Base-by-base conservation (phyloP, 495 filamentous ascomycete species). In the Daldinia bambusicola region DNA sequence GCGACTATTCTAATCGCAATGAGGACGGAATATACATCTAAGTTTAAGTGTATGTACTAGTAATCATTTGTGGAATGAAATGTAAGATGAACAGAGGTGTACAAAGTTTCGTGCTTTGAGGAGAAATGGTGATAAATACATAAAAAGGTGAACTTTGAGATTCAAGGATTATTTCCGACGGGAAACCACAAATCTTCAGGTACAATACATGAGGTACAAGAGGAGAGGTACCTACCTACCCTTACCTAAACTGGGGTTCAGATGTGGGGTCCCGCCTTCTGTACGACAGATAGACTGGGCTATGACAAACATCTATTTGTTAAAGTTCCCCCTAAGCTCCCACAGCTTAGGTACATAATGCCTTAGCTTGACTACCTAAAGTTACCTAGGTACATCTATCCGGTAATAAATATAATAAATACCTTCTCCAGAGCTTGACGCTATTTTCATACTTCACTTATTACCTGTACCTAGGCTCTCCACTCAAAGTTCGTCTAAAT, bases 181-280 rank as follows among this genome's bases (percentile, higher is more conserved):
- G 16, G 20, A 26, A 48, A 38, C 32, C 16, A 45, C 34, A 38
- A 30, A 31, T 30, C 26, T 45, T 36, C 34, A 36, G 34, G 34
- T 36, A 36, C 6, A 36, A 36, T 26, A 26, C 26, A 26, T 26
- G 26, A 36, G 16, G 53, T 65, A 50, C 51, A 30, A 53, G 12
- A 45, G 10, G 38, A n/a, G n/a, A n/a, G n/a, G n/a, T n/a, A n/a
- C n/a, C n/a, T n/a, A n/a, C n/a, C n/a, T 31, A 50, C 41, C 30
- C 31, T 45, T 62, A 52, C 59, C 41, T 61, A 43, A 3, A 26
- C 7, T 20, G 48, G 34, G 34, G n/a, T 18, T 26, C 51, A 14
- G 32, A 26, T 52, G 63, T 66, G 63, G 63, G 63, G 63, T 66
- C 9, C 16, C 14, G 45, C 55, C 31, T 53, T 57, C 55, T 52